Conservation (phyloP, 495 filamentous ascomycete genomes). For the Wilcoxina mikolae region DNA sequence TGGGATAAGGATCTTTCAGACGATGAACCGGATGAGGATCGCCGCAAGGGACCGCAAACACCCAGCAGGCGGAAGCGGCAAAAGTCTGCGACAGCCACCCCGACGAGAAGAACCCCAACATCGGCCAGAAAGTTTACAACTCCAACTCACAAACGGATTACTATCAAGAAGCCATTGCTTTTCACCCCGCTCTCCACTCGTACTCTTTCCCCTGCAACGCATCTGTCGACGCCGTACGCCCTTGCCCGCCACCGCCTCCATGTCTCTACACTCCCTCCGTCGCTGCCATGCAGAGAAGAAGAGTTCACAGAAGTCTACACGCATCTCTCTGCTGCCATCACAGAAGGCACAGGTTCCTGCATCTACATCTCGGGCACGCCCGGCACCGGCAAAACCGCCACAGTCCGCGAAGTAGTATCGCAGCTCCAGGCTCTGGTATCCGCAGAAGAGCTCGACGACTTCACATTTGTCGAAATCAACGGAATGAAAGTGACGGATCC, state of each 20-base stretch:
- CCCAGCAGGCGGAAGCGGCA: conserved; percentile 30
- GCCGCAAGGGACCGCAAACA: conserved; percentile 30
- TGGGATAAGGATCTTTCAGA: conserved; percentile 20
- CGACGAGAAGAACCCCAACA: conserved; percentile 44
- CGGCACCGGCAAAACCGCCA: conserved; percentile 97
- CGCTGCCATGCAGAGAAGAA: conserved; percentile 77
- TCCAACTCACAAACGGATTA: conserved; percentile 59
- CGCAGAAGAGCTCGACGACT: conserved; percentile 90
- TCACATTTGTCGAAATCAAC: conserved; percentile 99
- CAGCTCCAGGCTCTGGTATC: conserved; percentile 72
- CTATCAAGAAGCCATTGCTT: conserved; percentile 81
- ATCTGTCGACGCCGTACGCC: conserved; percentile 78
- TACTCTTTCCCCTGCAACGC: conserved; percentile 58
- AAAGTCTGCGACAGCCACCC: conserved; percentile 33
- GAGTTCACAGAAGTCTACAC: conserved; percentile 88
- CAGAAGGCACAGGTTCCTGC: conserved; percentile 80
- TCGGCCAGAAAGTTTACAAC: conserved; percentile 41
- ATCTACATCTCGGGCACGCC: conserved; percentile 99
- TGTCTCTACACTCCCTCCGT: conserved; percentile 77
- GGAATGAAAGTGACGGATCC: conserved; percentile 99
- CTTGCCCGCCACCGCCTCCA: conserved; percentile 79
- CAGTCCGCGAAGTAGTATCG: conserved; percentile 84
- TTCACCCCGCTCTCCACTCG: conserved; percentile 90
- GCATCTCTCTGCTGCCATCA: conserved; percentile 86
- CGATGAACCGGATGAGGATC: conserved; percentile 32